Percentiles rank a stretch among this genome's conserved stretches.
phyloP scores from a whole-genome alignment of 2,329 filamentous ascomycete species.

The Cercospora sp. region DNA sequence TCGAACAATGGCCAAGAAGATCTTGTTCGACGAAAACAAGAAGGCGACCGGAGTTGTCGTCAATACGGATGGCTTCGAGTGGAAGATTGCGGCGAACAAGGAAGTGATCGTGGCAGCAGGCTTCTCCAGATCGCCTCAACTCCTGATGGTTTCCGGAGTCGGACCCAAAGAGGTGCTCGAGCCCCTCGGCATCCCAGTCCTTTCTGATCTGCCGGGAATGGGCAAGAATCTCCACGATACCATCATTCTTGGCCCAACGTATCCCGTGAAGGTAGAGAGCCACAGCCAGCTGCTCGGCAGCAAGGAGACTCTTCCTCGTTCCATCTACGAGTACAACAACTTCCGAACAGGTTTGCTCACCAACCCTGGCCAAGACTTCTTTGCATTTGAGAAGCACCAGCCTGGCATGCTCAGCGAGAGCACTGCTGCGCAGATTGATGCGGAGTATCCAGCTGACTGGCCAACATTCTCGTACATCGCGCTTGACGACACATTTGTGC shows the following conservation, averaged over 20 bases:
- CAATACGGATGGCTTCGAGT: not conserved
- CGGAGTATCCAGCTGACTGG: constrained; percentile 17
- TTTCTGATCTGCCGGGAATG: constrained; percentile 25
- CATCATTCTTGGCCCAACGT: constrained; percentile 18
- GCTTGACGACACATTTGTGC: not conserved
- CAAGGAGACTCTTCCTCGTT: constrained; percentile 3
- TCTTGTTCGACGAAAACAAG: constrained; percentile 36
- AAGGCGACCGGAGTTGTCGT: constrained; percentile 32
- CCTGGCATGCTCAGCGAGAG: constrained; percentile 5
- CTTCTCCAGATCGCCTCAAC: constrained; percentile 46
- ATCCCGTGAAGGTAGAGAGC: constrained; percentile 13
- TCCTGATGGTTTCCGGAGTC: constrained; percentile 32
- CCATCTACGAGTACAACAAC: constrained; percentile 20
- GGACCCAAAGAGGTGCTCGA: constrained; percentile 19
- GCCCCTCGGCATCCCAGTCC: constrained; percentile 23
- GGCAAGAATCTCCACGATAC: constrained; percentile 26
- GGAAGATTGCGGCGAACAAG: constrained; percentile 34
- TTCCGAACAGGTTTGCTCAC: constrained; percentile 25
- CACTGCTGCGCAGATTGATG: not conserved
- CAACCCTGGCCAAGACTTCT: constrained; percentile 14
- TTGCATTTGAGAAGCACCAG: constrained; percentile 20
- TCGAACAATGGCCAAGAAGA: constrained; percentile 29
- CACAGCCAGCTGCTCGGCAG: constrained; percentile 8
- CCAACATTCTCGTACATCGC: constrained; percentile 9
- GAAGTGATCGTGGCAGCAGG: constrained; percentile 50